Base-by-base conservation (phyloP, 192 early-diverging fungal genomes). In the Dissophora globulifera region DNA sequence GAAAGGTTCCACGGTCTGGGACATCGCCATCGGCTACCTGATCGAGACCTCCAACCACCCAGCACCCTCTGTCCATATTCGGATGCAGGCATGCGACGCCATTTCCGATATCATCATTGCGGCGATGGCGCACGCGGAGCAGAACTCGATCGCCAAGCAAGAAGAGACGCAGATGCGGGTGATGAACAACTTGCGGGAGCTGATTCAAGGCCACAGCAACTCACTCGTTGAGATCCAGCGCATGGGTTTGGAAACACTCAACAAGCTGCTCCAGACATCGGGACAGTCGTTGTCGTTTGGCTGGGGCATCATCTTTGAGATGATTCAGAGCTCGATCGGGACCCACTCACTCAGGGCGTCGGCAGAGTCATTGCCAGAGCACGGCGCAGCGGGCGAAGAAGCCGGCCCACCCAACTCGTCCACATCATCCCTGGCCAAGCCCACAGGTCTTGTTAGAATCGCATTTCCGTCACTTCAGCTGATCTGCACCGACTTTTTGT, bases 391-490 rank as follows among this genome's bases (percentile, higher is more conserved):
- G 3, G 33, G 19, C 3, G 62, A 64, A 0, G 75, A 75, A 23
- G 29, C 25, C 33, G 51, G 52, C 19, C 47, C 31, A 15, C 50
- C n/a, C 29, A 25, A 15, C 2, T 54, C 47, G 27, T 46, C 50
- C 15, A 42, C 65, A 15, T 62, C 33, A 48, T 22, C 52, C 3
- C 30, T 58, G 3, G n/a, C n/a, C n/a, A 79, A 75, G 33, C 51
- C 64, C 1, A 52, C 75, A 9, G 85, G 84, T 1, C 67, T 86
- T 9, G 89, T 96, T 62, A 86, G 93, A 11, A 81, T 91, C 46
- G 95, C 93, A 11, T 99, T 99, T 62, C 91, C 95, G 5, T 96
- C 91, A 43, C 58, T 99, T 53, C 96, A 99, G 69, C 79, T 99
- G 16, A 93, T 99, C 25, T 98, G 96, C 75, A 93, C 93, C 1